Percentiles rank a stretch among this genome's conserved stretches.
Evolutionary conservation across 768 basidiomycete genomes (phyloP).

Genomic region (Hypholoma sublateritium): DNA sequence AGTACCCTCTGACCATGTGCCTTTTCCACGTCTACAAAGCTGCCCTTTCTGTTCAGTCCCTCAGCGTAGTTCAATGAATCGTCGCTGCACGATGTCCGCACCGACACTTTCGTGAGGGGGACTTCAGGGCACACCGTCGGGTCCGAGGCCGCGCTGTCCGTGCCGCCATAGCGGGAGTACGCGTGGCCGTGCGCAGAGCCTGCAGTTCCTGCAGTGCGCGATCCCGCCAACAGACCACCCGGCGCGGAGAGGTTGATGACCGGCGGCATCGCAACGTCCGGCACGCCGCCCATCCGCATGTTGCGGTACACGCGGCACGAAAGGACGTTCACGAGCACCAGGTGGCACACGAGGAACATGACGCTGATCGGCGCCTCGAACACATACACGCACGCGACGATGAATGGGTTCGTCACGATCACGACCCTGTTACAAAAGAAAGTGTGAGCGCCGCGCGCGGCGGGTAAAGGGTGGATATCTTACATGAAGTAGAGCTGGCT

Average conservation of each 20-base stretch:
- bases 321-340: conserved; percentile 12
- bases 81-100: no score
- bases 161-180: neutral
- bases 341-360: conserved; percentile 14
- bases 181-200: neutral
- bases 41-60: neutral
- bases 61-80: no score
- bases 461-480: neutral
- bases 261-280: neutral
- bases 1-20: neutral
- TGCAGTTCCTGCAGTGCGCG: neutral
- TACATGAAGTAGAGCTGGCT: conserved; percentile 29
- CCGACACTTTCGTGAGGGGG: no score
- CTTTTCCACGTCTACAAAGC: neutral
- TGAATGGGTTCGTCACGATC: conserved; percentile 9
- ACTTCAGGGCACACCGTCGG: neutral
- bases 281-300: conserved; percentile 2
- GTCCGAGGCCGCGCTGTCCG: neutral
- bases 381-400: conserved; percentile 3
- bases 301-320: conserved; percentile 12
- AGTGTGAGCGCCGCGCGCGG: neutral
- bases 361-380: neutral
- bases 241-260: neutral
- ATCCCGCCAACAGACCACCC: neutral
- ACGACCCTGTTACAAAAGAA: conserved; percentile 3